Evolutionary conservation across 192 early-diverging fungal species (phyloP), one percentile per base, ranked within the genome.

Genomic region (Coemansia sp.): DNA sequence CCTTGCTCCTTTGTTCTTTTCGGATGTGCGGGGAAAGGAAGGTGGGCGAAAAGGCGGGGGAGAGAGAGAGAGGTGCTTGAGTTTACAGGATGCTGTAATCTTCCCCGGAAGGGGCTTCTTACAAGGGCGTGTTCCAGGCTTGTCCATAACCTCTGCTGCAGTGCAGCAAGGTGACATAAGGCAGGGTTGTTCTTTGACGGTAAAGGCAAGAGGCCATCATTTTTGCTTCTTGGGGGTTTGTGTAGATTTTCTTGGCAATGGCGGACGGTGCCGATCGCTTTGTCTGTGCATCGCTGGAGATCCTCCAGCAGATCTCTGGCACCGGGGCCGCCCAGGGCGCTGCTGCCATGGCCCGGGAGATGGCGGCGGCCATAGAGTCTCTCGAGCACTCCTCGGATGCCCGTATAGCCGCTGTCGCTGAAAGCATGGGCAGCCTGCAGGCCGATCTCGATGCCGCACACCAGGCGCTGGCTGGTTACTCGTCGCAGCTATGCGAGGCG

Each of bases 131-230:
- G n/a, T n/a, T n/a, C n/a, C n/a, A n/a, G n/a, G n/a, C n/a, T n/a
- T 28, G 27, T 28, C 27, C 27, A 28, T 28, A 28, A 28, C 27
- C 27, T 7, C 27, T 7, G 27, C 27, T 28, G 4, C 5, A 28
- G 5, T 4, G 5, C 27, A 34, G 13, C 32, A n/a, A 34, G 3
- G 13, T 4, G 2, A 16, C 7, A 34, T 12, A 12, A 34, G 32
- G 17, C n/a, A 16, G n/a, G 2, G n/a, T 16, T 8, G 32, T 40
- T 25, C 40, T 39, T 2, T 39, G 32, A 13, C 6, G 53, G 11
- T 51, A 55, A 17, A 32, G 54, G 11, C 38, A 56, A 2, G 41
- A 47, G 7, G 33, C 61, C 4, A 37, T 26, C 3, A 37, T n/a
- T n/a, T n/a, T n/a, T n/a, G n/a, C n/a, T n/a, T n/a, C n/a, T n/a